A percentile compares a stretch with the other conserved stretches of the same genome.
Evolutionary conservation across 305 asterid species (phyloP).

Genomic region (Withania somnifera): DNA sequence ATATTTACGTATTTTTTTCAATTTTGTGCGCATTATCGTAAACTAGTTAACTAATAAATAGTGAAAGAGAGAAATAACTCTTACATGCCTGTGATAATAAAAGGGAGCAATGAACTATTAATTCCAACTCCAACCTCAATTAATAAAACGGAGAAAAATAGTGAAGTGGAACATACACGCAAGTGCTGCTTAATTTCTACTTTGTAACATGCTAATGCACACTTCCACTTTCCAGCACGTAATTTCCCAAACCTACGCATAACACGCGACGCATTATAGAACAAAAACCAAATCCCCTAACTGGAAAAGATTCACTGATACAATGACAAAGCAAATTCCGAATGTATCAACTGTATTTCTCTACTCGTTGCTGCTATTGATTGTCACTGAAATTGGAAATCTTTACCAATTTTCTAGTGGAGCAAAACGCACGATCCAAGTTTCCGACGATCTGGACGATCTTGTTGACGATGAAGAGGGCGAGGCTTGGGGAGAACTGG

Average conservation of each 20-base stretch:
- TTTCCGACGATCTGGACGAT: conserved; percentile 76
- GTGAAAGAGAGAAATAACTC: too few relatives aligned
- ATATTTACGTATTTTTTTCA: too few relatives aligned
- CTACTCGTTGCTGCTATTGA: conserved; percentile 8
- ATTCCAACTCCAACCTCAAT: neutral
- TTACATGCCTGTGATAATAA: too few relatives aligned
- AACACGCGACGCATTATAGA: neutral
- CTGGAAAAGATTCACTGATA: too few relatives aligned
- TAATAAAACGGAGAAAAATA: neutral
- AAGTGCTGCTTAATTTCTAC: neutral
- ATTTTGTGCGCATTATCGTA: too few relatives aligned
- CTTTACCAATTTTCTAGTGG: conserved; percentile 30
- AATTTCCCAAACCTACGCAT: neutral
- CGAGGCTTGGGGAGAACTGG: conserved; percentile 82
- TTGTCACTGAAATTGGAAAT: conserved; percentile 21
- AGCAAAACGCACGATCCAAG: conserved; percentile 50
- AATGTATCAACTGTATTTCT: neutral
- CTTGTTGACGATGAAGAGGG: conserved; percentile 88
- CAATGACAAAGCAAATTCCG: neutral
- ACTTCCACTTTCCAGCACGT: neutral
- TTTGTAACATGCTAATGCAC: neutral
- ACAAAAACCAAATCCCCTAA: too few relatives aligned
- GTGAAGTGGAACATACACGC: neutral
- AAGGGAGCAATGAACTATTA: too few relatives aligned
- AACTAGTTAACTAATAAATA: too few relatives aligned